These are phyloP conservation scores for Cercospora sp. DNA, from an alignment of 2,329 filamentous ascomycete genomes.

Conservation along the genomic window DNA sequence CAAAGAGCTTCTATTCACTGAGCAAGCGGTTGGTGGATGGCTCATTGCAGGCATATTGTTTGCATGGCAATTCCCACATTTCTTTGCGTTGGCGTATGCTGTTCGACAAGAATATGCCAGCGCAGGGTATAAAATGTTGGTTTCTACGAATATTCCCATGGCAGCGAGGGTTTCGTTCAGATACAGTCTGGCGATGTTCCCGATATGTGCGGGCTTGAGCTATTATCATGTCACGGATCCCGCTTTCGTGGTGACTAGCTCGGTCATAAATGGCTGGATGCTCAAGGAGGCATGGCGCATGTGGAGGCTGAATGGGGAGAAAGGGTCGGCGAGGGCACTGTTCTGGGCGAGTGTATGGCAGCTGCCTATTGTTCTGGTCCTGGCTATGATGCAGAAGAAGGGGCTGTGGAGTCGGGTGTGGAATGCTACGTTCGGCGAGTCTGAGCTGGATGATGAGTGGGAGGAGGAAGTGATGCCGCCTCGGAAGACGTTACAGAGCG, in stretches of 20 bases:
- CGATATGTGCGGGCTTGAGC: slow-evolving; percentile 79
- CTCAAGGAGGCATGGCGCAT: slow-evolving; percentile 76
- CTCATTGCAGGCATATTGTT: slow-evolving; percentile 80
- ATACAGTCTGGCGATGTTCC: slow-evolving; percentile 83
- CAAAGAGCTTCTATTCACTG: slow-evolving; percentile 39
- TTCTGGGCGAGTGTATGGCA: slow-evolving; percentile 99
- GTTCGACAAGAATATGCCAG: slow-evolving; percentile 85
- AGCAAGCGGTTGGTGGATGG: slow-evolving; percentile 70
- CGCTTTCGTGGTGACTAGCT: slow-evolving; percentile 77
- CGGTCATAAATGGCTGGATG: slow-evolving; percentile 84
- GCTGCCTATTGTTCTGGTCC: slow-evolving; percentile 81
- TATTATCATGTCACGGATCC: slow-evolving; percentile 79
- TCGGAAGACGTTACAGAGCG: background rate
- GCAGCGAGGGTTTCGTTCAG: slow-evolving; percentile 85
- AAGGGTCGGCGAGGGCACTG: slow-evolving; percentile 76
- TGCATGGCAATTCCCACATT: slow-evolving; percentile 97
- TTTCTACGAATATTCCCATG: slow-evolving; percentile 80
- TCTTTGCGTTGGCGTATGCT: slow-evolving; percentile 87
- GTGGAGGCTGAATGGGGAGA: slow-evolving; percentile 74
- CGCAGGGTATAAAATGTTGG: slow-evolving; percentile 70
- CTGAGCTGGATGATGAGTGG: slow-evolving; percentile 56
- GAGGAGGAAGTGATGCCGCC: slow-evolving; percentile 49
- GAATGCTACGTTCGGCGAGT: slow-evolving; percentile 61
- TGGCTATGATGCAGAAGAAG: slow-evolving; percentile 91
- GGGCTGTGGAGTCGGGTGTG: slow-evolving; percentile 85